A percentile compares a stretch with the other conserved stretches of the same genome.
Conservation (phyloP, 306 rosid species). For the Ormosia emarginata region DNA sequence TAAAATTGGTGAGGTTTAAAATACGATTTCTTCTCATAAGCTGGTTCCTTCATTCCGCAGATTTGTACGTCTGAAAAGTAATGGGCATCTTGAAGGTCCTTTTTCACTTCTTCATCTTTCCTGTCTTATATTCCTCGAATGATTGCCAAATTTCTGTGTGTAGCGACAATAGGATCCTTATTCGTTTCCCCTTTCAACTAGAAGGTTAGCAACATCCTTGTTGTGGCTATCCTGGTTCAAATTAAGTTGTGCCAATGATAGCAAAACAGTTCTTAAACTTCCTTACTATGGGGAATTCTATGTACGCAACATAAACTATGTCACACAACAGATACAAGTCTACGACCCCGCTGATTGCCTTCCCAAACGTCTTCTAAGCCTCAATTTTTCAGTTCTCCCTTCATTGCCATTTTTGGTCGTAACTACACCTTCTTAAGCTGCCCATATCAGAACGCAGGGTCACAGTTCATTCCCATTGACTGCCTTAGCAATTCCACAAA, state of each 20-base stretch:
- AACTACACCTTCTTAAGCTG: slow-evolving; percentile 65
- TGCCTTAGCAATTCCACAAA: slow-evolving; percentile 65
- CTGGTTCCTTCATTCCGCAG: neutral
- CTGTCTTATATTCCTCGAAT: slow-evolving; percentile 26
- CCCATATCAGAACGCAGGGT: slow-evolving; percentile 30
- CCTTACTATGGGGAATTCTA: slow-evolving; percentile 53
- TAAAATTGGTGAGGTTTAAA: slow-evolving; percentile 8
- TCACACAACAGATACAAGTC: slow-evolving; percentile 47
- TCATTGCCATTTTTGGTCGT: slow-evolving; percentile 27
- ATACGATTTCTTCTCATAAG: slow-evolving; percentile 10
- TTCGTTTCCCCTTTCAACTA: slow-evolving; percentile 72
- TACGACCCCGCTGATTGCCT: slow-evolving; percentile 63
- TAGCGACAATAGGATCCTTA: slow-evolving; percentile 5
- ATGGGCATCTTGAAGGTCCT: slow-evolving; percentile 44
- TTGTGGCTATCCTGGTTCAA: slow-evolving; percentile 76
- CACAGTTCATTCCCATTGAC: slow-evolving; percentile 40
- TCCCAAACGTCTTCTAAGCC: slow-evolving; percentile 46
- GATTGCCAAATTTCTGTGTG: slow-evolving; percentile 46
- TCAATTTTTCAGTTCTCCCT: slow-evolving; percentile 62
- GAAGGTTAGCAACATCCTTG: slow-evolving; percentile 19
- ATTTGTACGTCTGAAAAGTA: slow-evolving; percentile 21
- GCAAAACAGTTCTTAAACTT: slow-evolving; percentile 39
- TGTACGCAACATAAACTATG: slow-evolving; percentile 53
- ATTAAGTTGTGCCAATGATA: slow-evolving; percentile 41
- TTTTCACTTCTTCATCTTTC: slow-evolving; percentile 36